These are phyloP conservation scores for Intubia oerlemansii DNA, from an alignment of 2,329 filamentous ascomycete species.

Conservation along the genomic window DNA sequence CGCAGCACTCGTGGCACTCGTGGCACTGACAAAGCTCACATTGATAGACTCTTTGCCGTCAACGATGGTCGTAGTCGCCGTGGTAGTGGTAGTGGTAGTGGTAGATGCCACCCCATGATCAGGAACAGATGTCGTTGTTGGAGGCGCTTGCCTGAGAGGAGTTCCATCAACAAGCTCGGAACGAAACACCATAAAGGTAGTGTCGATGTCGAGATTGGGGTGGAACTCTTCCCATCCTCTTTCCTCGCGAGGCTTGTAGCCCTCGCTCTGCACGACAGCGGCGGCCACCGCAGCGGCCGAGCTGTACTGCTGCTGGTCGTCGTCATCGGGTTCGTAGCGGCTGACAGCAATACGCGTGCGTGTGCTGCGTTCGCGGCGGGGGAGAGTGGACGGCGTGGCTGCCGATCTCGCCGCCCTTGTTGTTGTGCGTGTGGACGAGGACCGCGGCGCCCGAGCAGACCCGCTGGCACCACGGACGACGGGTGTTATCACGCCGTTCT, in stretches of 20 bases:
- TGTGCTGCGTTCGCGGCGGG: conserved; percentile 34
- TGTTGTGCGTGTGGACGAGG: conserved; percentile 14
- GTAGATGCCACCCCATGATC: too few relatives aligned
- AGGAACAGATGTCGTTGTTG: too few relatives aligned
- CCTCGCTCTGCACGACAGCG: conserved; percentile 74
- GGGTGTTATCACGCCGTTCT: conserved; percentile 27
- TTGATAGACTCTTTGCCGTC: too few relatives aligned
- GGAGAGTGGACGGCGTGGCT: conserved; percentile 21
- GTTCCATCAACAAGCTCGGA: conserved; percentile 80
- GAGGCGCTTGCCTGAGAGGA: too few relatives aligned
- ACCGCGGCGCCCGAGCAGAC: conserved; percentile 18
- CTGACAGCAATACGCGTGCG: conserved; percentile 30
- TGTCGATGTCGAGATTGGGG: conserved; percentile 79
- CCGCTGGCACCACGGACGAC: conserved; percentile 25
- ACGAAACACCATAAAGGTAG: conserved; percentile 54
- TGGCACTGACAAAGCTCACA: too few relatives aligned
- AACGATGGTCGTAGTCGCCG: too few relatives aligned
- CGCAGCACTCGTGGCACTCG: too few relatives aligned
- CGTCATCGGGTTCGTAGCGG: conserved; percentile 25
- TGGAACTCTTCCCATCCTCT: conserved; percentile 97
- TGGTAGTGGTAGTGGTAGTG: too few relatives aligned
- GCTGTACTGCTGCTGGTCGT: conserved; percentile 48
- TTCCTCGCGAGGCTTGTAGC: conserved; percentile 93
- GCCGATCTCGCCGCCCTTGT: conserved; percentile 21
- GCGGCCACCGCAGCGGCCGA: conserved; percentile 80